phyloP scores from a whole-genome alignment of 2,329 filamentous ascomycete genomes.

The Eutypa lata region DNA sequence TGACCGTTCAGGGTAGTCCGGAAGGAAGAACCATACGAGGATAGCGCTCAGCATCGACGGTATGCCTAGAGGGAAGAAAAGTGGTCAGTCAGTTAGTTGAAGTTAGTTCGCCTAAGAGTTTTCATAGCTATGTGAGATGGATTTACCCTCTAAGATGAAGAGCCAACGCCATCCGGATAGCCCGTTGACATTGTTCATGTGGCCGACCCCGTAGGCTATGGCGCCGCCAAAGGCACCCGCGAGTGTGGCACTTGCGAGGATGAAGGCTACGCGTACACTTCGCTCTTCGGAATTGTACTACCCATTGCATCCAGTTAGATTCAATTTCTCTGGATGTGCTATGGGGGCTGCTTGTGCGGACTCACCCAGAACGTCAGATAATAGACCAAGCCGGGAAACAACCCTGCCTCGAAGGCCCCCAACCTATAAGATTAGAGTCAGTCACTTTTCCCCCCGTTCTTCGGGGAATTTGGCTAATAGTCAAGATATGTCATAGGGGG shows the following conservation, averaged over 20 bases:
- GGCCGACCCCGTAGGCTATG: slow-evolving; percentile 69
- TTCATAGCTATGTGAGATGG: neutral
- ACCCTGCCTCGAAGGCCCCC: slow-evolving; percentile 66
- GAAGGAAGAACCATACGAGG: slow-evolving; percentile 57
- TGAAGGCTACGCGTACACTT: slow-evolving; percentile 67
- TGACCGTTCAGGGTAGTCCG: slow-evolving; percentile 65
- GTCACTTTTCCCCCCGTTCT: too few species aligned
- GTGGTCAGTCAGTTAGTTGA: neutral
- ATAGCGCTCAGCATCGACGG: slow-evolving; percentile 52
- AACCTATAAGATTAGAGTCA: slow-evolving; percentile 33
- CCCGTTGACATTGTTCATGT: slow-evolving; percentile 63
- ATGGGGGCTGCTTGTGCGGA: neutral
- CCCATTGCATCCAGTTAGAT: too few species aligned
- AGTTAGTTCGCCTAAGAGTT: neutral
- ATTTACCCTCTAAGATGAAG: slow-evolving; percentile 39
- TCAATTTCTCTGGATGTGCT: too few species aligned
- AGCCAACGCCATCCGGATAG: slow-evolving; percentile 72
- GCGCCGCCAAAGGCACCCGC: slow-evolving; percentile 75
- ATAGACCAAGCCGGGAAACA: slow-evolving; percentile 64
- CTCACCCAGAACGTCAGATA: slow-evolving; percentile 66
- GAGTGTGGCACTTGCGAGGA: slow-evolving; percentile 67
- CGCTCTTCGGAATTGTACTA: slow-evolving; percentile 67
- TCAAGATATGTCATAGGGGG: too few species aligned
- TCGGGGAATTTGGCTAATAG: too few species aligned
- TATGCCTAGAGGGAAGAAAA: slow-evolving; percentile 15